Evolutionary conservation across 2,329 filamentous ascomycete species (phyloP), one percentile per base, ranked within the genome.

Genomic region (Phoma herbarum): DNA sequence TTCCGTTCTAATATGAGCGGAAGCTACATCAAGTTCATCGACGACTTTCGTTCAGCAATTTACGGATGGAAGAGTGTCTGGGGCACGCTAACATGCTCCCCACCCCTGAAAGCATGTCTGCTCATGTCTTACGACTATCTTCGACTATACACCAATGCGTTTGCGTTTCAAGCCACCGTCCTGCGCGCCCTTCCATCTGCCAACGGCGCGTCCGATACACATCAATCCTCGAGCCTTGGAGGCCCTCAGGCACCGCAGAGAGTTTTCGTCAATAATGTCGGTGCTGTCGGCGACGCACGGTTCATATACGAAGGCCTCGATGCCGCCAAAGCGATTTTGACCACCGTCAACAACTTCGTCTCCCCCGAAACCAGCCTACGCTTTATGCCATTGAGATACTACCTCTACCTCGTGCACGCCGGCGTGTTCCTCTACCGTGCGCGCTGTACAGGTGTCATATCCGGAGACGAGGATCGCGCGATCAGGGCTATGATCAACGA

Each of bases 21-120:
- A 1, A 86, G 90, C 64, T 91, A 91, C 69, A 89, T 90, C 60
- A 88, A 90, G 69, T 91, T 90, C 63, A 88, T 91, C 61, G 89
- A 91, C 65, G 89, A 91, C 68, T 91, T 91, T 64, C 84, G 88
- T 3, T 83, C 84, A 1, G 87, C 88, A 2, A 88, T 91, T 11
- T 83, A 88, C 54, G 85, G 85, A 44, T 91, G 89, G 89, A 90
- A 91, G 65, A 85, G 86, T 42, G 83, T 86, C 1, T 91, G 89
- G 88, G 88, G 88, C 1, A 85, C 84, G 2, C 73, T 90, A 26
- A 85, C 84, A 41, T 90, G 88, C 69, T 89, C 88, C 1, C 82
- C 85, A 1, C 84, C 85, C 6, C 84, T 91, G 62, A 90, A 90
- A 71, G 85, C 86, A 3, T 89, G 85, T 5, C 76, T 92, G 2